Evolutionary conservation across 116 monocot genomes (phyloP).

Genomic region (Trichopus zeylanicus): DNA sequence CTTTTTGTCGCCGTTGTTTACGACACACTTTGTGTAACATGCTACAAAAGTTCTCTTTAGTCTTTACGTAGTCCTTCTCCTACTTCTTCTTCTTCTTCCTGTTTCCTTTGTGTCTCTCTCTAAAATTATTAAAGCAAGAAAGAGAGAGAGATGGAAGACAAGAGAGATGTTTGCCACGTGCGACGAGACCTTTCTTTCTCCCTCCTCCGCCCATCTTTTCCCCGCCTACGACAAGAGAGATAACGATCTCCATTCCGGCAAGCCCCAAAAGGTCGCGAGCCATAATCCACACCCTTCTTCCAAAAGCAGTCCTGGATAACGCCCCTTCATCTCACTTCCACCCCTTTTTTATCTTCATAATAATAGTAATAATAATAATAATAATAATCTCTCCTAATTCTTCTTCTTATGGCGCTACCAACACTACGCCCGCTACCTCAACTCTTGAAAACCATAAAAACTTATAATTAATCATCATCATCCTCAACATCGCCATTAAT

Average conservation of each 20-base stretch:
- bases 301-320: neutral
- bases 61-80: slow-evolving; percentile 1
- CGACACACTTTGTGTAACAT: neutral
- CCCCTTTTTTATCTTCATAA: no score
- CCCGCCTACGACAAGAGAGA: slow-evolving; percentile 1
- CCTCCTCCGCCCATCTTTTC: neutral
- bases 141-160: neutral
- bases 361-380: neutral
- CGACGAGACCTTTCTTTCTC: slow-evolving; percentile 1
- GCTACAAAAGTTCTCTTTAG: neutral
- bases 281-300: neutral
- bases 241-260: neutral
- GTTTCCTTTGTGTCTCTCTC: neutral
- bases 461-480: no score
- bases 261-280: neutral
- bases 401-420: no score
- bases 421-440: no score
- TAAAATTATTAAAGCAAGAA: neutral
- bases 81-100: neutral
- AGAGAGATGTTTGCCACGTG: neutral
- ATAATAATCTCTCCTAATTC: neutral
- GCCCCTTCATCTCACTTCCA: no score
- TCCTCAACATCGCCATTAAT: no score
- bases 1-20: neutral
- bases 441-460: no score